Evolutionary conservation across 805 yeast genomes (phyloP).

Genomic region (Danielia oregonensis): DNA sequence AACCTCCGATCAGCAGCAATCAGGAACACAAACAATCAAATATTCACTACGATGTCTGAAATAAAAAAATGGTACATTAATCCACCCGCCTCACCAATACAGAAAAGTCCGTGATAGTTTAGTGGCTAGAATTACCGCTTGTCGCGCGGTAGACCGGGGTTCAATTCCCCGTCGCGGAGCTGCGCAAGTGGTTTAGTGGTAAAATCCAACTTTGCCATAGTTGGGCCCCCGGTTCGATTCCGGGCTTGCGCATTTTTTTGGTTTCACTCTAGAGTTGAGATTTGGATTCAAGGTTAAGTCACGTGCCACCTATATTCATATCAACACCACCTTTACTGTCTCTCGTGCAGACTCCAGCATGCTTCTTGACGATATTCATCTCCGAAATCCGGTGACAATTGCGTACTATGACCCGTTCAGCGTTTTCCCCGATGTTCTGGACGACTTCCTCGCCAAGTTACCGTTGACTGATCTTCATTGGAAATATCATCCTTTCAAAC

Average conservation of each 20-base stretch:
- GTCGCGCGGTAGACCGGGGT: constrained; percentile 23
- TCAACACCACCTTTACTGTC: too few species aligned
- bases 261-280: neutral
- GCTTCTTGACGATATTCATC: constrained; percentile 12
- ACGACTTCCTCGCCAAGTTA: constrained; percentile 42
- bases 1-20: too few species aligned
- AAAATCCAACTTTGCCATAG: constrained; percentile 11
- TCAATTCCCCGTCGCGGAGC: constrained; percentile 23
- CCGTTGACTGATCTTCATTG: constrained; percentile 70
- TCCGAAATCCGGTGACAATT: constrained; percentile 25
- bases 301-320: too few species aligned
- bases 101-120: constrained; percentile 18
- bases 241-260: constrained; percentile 9
- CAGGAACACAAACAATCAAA: too few species aligned
- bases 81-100: neutral
- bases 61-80: too few species aligned
- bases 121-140: constrained; percentile 22
- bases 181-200: constrained; percentile 10
- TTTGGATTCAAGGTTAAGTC: neutral
- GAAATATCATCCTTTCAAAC: constrained; percentile 48
- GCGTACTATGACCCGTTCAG: constrained; percentile 78
- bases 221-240: constrained; percentile 10
- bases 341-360: too few species aligned
- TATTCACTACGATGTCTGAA: too few species aligned
- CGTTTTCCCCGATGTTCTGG: constrained; percentile 44